These are phyloP conservation scores for Sambucus nigra DNA, from an alignment of 129 eudicot genomes.

Conservation along the genomic window DNA sequence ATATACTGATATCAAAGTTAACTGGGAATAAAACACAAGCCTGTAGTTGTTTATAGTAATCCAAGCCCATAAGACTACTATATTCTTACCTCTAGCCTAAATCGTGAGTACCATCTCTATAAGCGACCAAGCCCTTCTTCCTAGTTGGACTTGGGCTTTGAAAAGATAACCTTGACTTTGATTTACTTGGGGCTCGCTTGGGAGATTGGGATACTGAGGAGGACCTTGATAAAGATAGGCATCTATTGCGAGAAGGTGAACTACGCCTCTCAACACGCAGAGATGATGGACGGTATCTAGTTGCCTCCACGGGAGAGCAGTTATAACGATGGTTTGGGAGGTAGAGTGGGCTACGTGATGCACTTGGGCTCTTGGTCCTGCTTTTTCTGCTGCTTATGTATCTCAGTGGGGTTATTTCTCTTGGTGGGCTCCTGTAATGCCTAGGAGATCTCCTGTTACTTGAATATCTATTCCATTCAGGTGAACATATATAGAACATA, in stretches of 20 bases:
- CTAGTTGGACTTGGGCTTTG: conserved; percentile 65
- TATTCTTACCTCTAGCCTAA: conserved; percentile 42
- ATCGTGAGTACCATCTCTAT: conserved; percentile 90
- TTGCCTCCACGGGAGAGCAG: conserved; percentile 54
- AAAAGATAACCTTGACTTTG: conserved; percentile 54
- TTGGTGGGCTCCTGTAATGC: conserved; percentile 79
- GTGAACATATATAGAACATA: too few relatives aligned
- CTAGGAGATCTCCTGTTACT: conserved; percentile 77
- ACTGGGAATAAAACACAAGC: background rate
- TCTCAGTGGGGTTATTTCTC: conserved; percentile 90
- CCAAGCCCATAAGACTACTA: background rate
- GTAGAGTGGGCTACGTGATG: conserved; percentile 77
- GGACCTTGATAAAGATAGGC: conserved; percentile 46
- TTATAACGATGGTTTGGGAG: conserved; percentile 68
- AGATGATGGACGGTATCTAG: conserved; percentile 62
- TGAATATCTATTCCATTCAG: conserved; percentile 57
- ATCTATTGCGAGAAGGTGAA: conserved; percentile 45
- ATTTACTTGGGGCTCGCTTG: conserved; percentile 23
- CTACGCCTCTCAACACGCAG: conserved; percentile 61
- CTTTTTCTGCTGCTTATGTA: conserved; percentile 89
- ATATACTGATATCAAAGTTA: background rate
- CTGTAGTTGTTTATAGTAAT: background rate
- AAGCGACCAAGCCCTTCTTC: conserved; percentile 76
- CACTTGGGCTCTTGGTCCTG: conserved; percentile 67
- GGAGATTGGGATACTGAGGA: conserved; percentile 47